A percentile compares a stretch with the other conserved stretches of the same genome.
These are phyloP conservation scores for Xylaria acuta DNA, from an alignment of 495 filamentous ascomycete species.

Conservation along the genomic window DNA sequence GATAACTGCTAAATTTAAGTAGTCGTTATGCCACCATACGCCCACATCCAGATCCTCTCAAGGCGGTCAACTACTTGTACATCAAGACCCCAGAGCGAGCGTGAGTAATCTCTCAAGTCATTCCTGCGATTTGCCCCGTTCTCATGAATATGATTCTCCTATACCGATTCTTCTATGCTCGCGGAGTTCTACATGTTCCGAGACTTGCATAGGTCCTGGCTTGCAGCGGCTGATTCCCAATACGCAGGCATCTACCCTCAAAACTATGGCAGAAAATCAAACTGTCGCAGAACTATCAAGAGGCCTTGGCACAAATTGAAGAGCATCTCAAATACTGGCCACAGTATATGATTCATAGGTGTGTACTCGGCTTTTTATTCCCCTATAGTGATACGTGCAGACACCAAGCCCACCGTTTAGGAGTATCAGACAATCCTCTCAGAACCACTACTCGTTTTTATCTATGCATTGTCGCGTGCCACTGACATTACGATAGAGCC, in stretches of 20 bases:
- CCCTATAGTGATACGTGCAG: no score
- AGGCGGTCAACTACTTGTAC: slow-evolving; percentile 90
- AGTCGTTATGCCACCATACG: slow-evolving; percentile 94
- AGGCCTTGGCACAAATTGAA: slow-evolving; percentile 88
- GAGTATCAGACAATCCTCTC: not conserved
- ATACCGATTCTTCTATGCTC: not conserved
- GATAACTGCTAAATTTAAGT: slow-evolving; percentile 4
- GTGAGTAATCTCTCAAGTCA: slow-evolving; percentile 7
- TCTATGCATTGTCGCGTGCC: not conserved
- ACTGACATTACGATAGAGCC: slow-evolving; percentile 43
- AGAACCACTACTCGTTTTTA: not conserved
- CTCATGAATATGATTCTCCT: not conserved
- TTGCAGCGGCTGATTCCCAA: slow-evolving; percentile 11
- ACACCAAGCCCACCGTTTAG: not conserved
- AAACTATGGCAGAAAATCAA: slow-evolving; percentile 96
- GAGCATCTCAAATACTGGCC: slow-evolving; percentile 92
- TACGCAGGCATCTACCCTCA: slow-evolving; percentile 75
- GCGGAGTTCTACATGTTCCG: not conserved
- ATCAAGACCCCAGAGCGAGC: slow-evolving; percentile 77
- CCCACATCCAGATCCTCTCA: slow-evolving; percentile 67
- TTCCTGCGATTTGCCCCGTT: not conserved
- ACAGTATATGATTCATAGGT: slow-evolving; percentile 93
- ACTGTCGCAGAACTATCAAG: slow-evolving; percentile 86
- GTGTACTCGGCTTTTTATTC: not conserved
- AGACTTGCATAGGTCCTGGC: not conserved